A percentile compares a stretch with the other conserved stretches of the same genome.
Conservation (phyloP, 192 early-diverging fungal genomes). For the Obelidium mucronatum region DNA sequence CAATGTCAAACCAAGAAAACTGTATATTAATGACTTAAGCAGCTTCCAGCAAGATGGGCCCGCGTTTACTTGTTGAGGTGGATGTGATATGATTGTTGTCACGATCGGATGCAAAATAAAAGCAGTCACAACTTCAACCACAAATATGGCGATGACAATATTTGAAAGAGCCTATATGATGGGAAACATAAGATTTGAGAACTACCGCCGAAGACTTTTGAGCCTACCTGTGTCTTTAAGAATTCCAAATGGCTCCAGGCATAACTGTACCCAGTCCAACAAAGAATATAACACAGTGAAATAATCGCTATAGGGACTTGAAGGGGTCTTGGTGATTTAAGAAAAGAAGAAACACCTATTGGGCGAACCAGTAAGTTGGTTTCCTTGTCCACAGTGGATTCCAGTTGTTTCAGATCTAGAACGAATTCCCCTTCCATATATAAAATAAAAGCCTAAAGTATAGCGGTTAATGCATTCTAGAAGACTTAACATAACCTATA, state of each 20-base stretch:
- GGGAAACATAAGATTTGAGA: too few species aligned
- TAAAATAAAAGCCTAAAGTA: slow-evolving; percentile 32
- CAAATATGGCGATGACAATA: background rate
- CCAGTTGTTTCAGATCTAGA: slow-evolving; percentile 31
- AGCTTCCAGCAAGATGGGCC: slow-evolving; percentile 46
- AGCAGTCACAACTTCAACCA: slow-evolving; percentile 11
- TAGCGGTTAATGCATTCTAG: too few species aligned
- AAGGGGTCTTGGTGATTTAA: slow-evolving; percentile 15
- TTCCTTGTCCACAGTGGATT: slow-evolving; percentile 26
- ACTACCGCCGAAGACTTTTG: too few species aligned
- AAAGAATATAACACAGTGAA: slow-evolving; percentile 3
- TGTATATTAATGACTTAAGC: slow-evolving; percentile 46
- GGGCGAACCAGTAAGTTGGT: slow-evolving; percentile 38
- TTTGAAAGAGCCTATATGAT: slow-evolving; percentile 7
- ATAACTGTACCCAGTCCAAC: slow-evolving; percentile 11
- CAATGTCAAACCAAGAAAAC: slow-evolving; percentile 39
- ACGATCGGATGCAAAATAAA: slow-evolving; percentile 41
- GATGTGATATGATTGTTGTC: slow-evolving; percentile 38
- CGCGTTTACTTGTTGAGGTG: slow-evolving; percentile 28
- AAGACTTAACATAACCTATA: slow-evolving; percentile 9
- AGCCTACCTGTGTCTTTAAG: background rate
- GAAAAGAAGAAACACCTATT: slow-evolving; percentile 19
- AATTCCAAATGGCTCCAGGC: background rate
- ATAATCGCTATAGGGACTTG: slow-evolving; percentile 21
- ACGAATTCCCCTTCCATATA: slow-evolving; percentile 40